These are phyloP conservation scores for Vanrija sp. DNA, from an alignment of 1,284 basidiomycete genomes.

Conservation along the genomic window DNA sequence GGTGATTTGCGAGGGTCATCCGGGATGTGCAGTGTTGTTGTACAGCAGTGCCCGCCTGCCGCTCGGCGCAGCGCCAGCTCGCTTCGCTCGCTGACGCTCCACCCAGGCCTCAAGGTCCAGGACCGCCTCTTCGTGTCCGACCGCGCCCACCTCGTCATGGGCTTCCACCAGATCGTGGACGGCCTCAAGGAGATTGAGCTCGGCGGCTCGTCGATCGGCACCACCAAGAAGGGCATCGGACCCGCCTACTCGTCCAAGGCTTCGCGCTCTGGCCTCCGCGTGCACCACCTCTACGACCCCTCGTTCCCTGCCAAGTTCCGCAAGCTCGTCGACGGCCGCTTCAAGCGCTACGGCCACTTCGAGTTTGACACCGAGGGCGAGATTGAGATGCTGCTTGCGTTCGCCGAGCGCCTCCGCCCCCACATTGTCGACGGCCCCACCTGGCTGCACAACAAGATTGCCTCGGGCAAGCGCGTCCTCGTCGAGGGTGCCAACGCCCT, in stretches of 20 bases:
- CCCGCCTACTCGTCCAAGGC: constrained; percentile 98
- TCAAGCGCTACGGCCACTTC: constrained; percentile 97
- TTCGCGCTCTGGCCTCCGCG: constrained; percentile 87
- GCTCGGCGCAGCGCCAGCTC: background rate
- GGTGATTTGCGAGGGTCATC: no score
- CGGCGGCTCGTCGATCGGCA: constrained; percentile 90
- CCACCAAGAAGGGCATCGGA: constrained; percentile 96
- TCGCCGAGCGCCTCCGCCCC: constrained; percentile 81
- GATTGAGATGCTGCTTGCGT: constrained; percentile 83
- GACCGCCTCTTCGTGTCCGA: constrained; percentile 88
- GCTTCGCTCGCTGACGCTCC: background rate
- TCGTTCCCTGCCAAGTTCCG: constrained; percentile 89
- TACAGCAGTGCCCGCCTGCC: background rate
- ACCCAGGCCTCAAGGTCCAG: constrained; percentile 72
- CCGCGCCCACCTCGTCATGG: constrained; percentile 93
- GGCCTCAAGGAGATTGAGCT: constrained; percentile 97
- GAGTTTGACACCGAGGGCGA: constrained; percentile 98
- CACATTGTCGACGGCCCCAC: constrained; percentile 60
- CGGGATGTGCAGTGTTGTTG: no score
- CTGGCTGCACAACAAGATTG: constrained; percentile 53
- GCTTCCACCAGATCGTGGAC: constrained; percentile 99
- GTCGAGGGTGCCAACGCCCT: constrained; percentile 97
- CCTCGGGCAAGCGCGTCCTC: constrained; percentile 71
- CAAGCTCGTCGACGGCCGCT: constrained; percentile 90
- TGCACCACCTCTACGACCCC: constrained; percentile 93